These are phyloP conservation scores for Phytophthora sp. DNA, from an alignment of 352 stramenopile species.

Conservation along the genomic window DNA sequence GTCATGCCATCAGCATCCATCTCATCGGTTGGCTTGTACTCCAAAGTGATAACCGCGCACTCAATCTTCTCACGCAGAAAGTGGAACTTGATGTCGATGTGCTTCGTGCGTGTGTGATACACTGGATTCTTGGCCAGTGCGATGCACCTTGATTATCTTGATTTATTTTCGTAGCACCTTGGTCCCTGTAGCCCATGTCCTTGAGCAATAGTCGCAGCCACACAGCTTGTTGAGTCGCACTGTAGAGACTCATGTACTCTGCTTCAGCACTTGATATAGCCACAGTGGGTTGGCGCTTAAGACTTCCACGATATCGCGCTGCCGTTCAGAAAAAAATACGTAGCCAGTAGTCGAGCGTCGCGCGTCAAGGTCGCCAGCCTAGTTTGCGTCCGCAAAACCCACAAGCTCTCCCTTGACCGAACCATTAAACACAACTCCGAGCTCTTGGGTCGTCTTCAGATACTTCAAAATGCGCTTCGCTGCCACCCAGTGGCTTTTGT, in stretches of 20 bases:
- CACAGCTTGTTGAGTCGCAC: background rate
- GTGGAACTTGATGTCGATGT: background rate
- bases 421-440: background rate
- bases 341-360: background rate
- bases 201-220: background rate
- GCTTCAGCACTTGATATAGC: background rate
- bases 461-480: background rate
- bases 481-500: background rate
- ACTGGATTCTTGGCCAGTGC: background rate
- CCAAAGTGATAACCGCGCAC: too few species aligned
- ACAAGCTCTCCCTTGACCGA: background rate
- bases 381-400: background rate
- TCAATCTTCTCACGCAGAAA: background rate
- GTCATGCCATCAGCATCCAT: too few species aligned
- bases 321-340: background rate
- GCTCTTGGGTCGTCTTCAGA: background rate
- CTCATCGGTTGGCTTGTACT: too few species aligned
- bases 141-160: background rate
- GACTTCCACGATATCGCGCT: background rate
- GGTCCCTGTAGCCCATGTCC: background rate
- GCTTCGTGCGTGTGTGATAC: background rate
- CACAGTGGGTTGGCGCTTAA: background rate
- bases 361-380: background rate
- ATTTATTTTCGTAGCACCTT: background rate
- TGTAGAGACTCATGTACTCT: slow-evolving; percentile 1